Percentiles rank a stretch among this genome's conserved stretches.
Conservation (phyloP, 805 yeast genomes). For the Ascoidea asiatica region DNA sequence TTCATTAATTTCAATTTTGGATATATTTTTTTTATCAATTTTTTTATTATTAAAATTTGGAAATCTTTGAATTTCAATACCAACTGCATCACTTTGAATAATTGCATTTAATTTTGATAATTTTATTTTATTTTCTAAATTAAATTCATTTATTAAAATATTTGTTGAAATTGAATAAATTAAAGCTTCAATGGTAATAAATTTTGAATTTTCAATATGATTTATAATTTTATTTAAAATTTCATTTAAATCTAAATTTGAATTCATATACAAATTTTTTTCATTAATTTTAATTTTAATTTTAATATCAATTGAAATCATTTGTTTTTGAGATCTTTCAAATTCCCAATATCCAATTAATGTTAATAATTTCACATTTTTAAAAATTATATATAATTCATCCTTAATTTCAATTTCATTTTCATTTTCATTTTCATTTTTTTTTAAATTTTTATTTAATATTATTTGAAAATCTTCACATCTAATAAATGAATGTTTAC, state of each 20-base stretch:
- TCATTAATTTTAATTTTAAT: constrained; percentile 25
- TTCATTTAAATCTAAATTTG: constrained; percentile 10
- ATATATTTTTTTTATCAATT: background rate
- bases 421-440: constrained; percentile 5
- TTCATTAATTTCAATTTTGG: background rate
- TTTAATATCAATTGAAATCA: constrained; percentile 42
- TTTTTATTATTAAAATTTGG: background rate
- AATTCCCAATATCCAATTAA: constrained; percentile 90
- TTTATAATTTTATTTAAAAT: constrained; percentile 31
- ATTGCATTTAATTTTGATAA: constrained; percentile 87
- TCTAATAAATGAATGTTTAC: constrained; percentile 17
- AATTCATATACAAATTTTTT: constrained; percentile 7
- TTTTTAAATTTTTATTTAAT: constrained; percentile 1
- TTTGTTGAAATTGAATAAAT: constrained; percentile 59
- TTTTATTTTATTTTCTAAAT: constrained; percentile 30
- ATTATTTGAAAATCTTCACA: constrained; percentile 16
- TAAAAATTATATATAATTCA: constrained; percentile 21
- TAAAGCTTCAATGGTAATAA: constrained; percentile 88
- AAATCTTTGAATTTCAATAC: constrained; percentile 55
- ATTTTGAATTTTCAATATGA: constrained; percentile 67
- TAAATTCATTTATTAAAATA: constrained; percentile 27
- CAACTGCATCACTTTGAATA: constrained; percentile 79
- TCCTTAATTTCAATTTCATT: constrained; percentile 1
- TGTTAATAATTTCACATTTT: constrained; percentile 46
- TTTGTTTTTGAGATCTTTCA: constrained; percentile 74